Evolutionary conservation across 345 rosid genomes (phyloP).

Genomic region (Aethionema arabicum): DNA sequence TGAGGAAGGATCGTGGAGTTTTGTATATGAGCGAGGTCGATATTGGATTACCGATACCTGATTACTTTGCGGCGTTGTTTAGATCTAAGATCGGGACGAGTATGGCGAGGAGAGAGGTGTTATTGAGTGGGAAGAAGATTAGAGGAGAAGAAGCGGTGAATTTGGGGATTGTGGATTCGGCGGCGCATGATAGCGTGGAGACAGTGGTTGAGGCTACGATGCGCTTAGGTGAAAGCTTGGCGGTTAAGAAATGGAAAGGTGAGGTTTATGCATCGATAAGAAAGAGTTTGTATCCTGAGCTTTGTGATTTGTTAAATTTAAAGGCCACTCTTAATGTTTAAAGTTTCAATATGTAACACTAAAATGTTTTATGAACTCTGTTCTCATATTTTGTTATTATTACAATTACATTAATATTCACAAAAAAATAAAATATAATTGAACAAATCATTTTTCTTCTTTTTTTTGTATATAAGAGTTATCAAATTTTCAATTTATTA

Average conservation of each 20-base stretch:
- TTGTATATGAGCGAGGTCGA: slow-evolving; percentile 85
- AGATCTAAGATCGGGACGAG: slow-evolving; percentile 50
- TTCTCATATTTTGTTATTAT: too few species aligned
- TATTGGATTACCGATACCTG: slow-evolving; percentile 57
- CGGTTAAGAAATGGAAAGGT: slow-evolving; percentile 58
- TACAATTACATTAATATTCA: too few species aligned
- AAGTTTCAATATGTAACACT: too few species aligned
- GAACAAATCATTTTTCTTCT: too few species aligned
- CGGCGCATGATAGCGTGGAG: slow-evolving; percentile 50
- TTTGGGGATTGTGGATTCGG: slow-evolving; percentile 62
- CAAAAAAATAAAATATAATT: too few species aligned
- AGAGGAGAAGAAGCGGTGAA: slow-evolving; percentile 56
- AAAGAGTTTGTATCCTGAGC: slow-evolving; percentile 67
- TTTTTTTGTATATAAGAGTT: too few species aligned
- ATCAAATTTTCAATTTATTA: too few species aligned
- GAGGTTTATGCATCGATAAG: slow-evolving; percentile 64
- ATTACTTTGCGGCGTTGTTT: slow-evolving; percentile 48
- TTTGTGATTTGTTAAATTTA: slow-evolving; percentile 52
- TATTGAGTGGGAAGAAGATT: slow-evolving; percentile 57
- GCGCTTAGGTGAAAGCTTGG: slow-evolving; percentile 54
- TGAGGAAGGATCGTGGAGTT: slow-evolving; percentile 76
- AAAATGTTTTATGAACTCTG: too few species aligned
- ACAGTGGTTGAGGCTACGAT: slow-evolving; percentile 44
- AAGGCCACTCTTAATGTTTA: slow-evolving; percentile 34
- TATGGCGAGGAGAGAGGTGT: slow-evolving; percentile 50